Evolutionary conservation across 2,329 filamentous ascomycete species (phyloP), one percentile per base, ranked within the genome.

Genomic region (Colletotrichum sp.): DNA sequence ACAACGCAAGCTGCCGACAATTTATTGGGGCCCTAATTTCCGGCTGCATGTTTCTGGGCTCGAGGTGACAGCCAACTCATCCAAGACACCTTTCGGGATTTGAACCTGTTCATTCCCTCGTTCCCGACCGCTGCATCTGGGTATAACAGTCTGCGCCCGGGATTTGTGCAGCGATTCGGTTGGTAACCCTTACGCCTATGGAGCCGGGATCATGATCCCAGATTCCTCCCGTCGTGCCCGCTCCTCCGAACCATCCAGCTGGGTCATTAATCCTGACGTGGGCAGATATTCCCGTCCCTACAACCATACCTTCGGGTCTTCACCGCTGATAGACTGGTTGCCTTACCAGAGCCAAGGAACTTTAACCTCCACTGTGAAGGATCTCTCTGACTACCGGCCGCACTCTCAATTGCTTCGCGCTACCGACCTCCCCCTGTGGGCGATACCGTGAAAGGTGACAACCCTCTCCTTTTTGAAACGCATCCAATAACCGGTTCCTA

Each of bases 221-320:
- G 16, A 18, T 30, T 48, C 56, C 55, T 30, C 73, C 69, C 69
- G 62, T 67, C 32, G 18, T 43, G 69, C 69, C 62, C 62, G 62
- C 63, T 48, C 56, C 73, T 73, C 69, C 62, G 43, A 67, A 75
- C 73, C 73, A 48, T 56, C 32, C 69, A 56, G 73, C 32, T 73
- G 69, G 73, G 63, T 66, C 61, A 24, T 62, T 18, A 21, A 64
- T 21, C 28, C 26, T 63, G 21, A 32, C n/a, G 34, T 56, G 63
- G 32, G 28, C 56, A 63, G 36, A 66, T 12, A 26, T 26, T 34
- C 34, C 28, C 28, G 18, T 14, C 21, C 43, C 18, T 30, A 8
- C 24, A 38, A 26, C 55, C 59, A 24, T 56, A 14, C 8, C 28
- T 69, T 59, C 18, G 36, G 32, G 64, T n/a, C 21, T 52, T 36